Evolutionary conservation across 306 rosid species (phyloP).

Genomic region (Fragaria ananassa): DNA sequence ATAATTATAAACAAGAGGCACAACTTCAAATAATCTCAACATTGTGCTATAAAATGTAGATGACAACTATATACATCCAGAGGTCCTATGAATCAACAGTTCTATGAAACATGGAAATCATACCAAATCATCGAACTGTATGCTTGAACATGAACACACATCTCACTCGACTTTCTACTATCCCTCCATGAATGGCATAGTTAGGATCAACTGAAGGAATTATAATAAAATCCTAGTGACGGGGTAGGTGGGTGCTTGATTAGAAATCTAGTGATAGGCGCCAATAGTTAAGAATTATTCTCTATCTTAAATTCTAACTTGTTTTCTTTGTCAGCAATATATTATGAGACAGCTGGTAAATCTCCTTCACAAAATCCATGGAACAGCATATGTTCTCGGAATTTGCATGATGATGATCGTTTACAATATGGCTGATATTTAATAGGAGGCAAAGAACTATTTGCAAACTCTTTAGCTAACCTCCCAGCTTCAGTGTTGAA

Average conservation of each 20-base stretch:
- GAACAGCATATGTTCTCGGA: background rate
- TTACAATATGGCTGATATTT: background rate
- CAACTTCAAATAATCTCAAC: background rate
- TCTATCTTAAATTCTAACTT: background rate
- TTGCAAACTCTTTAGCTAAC: background rate
- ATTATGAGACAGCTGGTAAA: background rate
- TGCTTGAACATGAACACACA: background rate
- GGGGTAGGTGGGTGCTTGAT: background rate
- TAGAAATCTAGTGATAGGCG: background rate
- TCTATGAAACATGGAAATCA: background rate
- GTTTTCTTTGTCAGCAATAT: background rate
- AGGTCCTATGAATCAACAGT: background rate
- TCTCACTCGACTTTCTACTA: background rate
- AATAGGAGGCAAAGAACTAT: background rate
- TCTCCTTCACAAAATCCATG: background rate
- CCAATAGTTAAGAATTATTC: background rate
- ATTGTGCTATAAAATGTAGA: background rate
- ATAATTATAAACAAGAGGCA: background rate
- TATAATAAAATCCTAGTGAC: background rate
- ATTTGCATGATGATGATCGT: conserved; percentile 3
- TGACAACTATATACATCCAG: background rate
- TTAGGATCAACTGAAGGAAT: background rate
- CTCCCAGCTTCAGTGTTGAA: background rate
- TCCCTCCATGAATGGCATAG: conserved; percentile 4
- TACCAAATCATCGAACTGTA: background rate